Evolutionary conservation across 352 stramenopile species (phyloP).

Genomic region (Globisporangium heterothallicum): DNA sequence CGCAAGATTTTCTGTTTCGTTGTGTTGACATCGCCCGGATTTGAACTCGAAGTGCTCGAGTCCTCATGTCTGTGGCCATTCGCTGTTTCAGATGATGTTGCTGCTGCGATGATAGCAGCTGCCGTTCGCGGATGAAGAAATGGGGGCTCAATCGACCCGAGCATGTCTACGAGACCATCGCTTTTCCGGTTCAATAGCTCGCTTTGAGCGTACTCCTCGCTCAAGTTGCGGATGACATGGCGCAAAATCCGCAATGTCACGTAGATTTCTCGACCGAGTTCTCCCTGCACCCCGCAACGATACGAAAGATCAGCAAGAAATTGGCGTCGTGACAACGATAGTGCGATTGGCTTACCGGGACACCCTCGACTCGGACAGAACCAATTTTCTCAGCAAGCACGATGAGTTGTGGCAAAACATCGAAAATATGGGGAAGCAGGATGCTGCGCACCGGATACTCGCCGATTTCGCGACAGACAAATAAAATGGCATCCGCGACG

Average conservation of each 20-base stretch:
- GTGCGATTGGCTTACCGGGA: constrained; percentile 38
- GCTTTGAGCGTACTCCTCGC: constrained; percentile 35
- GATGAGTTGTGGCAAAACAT: constrained; percentile 50
- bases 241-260: constrained; percentile 58
- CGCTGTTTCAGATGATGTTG: constrained; percentile 17
- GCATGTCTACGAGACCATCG: constrained; percentile 39
- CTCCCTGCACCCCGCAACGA: constrained; percentile 28
- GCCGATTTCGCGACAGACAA: constrained; percentile 57
- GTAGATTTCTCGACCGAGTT: constrained; percentile 69
- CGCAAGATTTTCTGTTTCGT: constrained; percentile 39
- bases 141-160: constrained; percentile 49
- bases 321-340: not conserved
- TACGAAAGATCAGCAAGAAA: not conserved
- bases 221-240: constrained; percentile 54
- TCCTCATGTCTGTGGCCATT: not conserved
- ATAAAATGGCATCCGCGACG: constrained; percentile 57
- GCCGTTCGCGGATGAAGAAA: constrained; percentile 60
- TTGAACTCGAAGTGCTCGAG: not conserved
- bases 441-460: constrained; percentile 36
- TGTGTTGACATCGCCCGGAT: not conserved
- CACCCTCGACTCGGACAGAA: constrained; percentile 53
- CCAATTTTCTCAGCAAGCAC: constrained; percentile 58
- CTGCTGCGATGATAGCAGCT: constrained; percentile 47
- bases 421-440: constrained; percentile 55
- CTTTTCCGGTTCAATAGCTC: constrained; percentile 44